Evolutionary conservation across 257 asterid genomes (phyloP), one percentile per base, ranked within the genome.

Genomic region (Anisodus tanguticus): DNA sequence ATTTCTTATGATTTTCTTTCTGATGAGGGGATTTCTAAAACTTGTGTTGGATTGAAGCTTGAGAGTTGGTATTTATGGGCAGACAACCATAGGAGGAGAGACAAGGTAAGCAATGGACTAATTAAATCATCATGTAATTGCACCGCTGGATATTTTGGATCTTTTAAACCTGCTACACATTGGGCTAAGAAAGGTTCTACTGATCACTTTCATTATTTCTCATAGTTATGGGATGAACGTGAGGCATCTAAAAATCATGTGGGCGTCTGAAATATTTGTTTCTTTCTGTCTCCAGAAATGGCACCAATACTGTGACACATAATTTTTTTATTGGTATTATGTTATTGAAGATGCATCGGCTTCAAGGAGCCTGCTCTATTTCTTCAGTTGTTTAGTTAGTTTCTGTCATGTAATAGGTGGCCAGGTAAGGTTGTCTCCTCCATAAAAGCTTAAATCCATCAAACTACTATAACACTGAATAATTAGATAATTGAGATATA

Each of bases 111-210:
- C 84, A 62, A 2, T 62, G 76, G 72, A 19, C 57, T 39, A 57
- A 81, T 41, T 37, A 59, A 47, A 43, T 81, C 55, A 74, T 77
- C 83, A 74, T 76, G 67, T 76, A 83, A 77, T 76, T 78, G 22
- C 83, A 62, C 6, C 0, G 43, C 70, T 80, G 70, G 57, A 60
- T 80, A 54, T 43, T 49, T 71, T 71, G 80, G 7, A 71, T 16
- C 51, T 71, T 55, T 59, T 39, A 62, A n/a, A 37, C 45, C 16
- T 62, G 76, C 59, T 26, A 64, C 60, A 82, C 60, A 19, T 82
- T 22, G 19, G 53, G 62, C 72, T 45, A 64, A 49, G 53, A 49
- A 26, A 16, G 80, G 68, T 62, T 62, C 37, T 62, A n/a, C 37
- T 62, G 37, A 62, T 62, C 22, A 62, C 68, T 72, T 72, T 45